These are phyloP conservation scores for Aspergillus uvarum DNA, from an alignment of 2,329 filamentous ascomycete species.

Conservation along the genomic window DNA sequence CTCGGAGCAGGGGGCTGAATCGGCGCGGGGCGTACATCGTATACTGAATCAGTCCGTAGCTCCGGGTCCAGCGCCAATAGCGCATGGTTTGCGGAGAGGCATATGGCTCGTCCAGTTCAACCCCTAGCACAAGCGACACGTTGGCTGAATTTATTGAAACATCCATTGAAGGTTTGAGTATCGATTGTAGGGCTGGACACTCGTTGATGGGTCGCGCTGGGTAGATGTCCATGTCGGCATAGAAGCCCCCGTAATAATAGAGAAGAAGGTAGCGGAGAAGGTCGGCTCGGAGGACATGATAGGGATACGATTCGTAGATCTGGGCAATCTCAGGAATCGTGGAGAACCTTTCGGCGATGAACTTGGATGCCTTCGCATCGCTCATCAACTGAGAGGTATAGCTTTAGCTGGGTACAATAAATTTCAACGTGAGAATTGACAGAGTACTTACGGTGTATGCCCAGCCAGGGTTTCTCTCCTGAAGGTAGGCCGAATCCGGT, in stretches of 20 bases:
- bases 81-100: constrained; percentile 32
- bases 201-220: constrained; percentile 28
- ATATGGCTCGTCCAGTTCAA: constrained; percentile 39
- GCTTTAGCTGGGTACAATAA: not conserved
- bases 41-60: constrained; percentile 37
- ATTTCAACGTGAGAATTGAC: not conserved
- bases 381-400: constrained; percentile 26
- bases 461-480: constrained; percentile 31
- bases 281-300: constrained; percentile 56
- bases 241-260: constrained; percentile 40
- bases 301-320: constrained; percentile 32
- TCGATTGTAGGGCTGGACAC: constrained; percentile 27
- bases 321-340: constrained; percentile 29
- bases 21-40: constrained; percentile 36
- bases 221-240: constrained; percentile 35
- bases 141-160: constrained; percentile 15
- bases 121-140: constrained; percentile 34
- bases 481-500: constrained; percentile 27
- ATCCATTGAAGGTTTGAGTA: constrained; percentile 10
- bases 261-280: constrained; percentile 39
- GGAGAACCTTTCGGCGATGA: constrained; percentile 27
- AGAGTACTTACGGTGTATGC: constrained; percentile 25
- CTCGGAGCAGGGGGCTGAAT: constrained; percentile 35
- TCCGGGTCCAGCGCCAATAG: constrained; percentile 36
- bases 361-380: constrained; percentile 27